Evolutionary conservation across 1,139 yeast species (phyloP).

Genomic region (Geotrichum phurueaensis): DNA sequence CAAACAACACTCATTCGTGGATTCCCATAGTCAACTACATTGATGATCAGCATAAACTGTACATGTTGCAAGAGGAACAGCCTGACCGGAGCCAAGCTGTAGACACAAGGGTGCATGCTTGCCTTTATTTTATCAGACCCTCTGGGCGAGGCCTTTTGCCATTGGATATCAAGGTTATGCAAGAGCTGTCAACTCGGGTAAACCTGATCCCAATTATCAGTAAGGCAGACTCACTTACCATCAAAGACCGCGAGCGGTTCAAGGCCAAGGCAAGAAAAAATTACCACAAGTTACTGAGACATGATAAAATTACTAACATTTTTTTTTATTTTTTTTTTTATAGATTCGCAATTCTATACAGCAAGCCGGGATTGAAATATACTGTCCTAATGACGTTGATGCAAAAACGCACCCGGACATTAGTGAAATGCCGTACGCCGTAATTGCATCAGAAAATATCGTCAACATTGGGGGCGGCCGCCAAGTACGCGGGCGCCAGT

Average conservation of each 20-base stretch:
- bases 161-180: conserved; percentile 65
- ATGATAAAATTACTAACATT: background rate
- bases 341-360: conserved; percentile 43
- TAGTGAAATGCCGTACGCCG: conserved; percentile 49
- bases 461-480: conserved; percentile 35
- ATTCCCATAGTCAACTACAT: conserved; percentile 51
- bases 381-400: conserved; percentile 48
- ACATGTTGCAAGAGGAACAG: conserved; percentile 64
- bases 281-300: background rate
- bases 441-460: conserved; percentile 46
- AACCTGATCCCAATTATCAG: conserved; percentile 73
- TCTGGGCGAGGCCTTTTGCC: conserved; percentile 48
- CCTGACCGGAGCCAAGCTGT: conserved; percentile 48
- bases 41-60: conserved; percentile 54
- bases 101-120: conserved; percentile 69
- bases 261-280: conserved; percentile 33
- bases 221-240: conserved; percentile 64
- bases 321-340: background rate
- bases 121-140: conserved; percentile 65
- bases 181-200: conserved; percentile 55
- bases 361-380: conserved; percentile 49
- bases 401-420: conserved; percentile 11
- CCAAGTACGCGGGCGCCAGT: conserved; percentile 55
- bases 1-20: conserved; percentile 57
- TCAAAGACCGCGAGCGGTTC: conserved; percentile 36